phyloP scores from a whole-genome alignment of 805 yeast species.

The Candida berthetii region DNA sequence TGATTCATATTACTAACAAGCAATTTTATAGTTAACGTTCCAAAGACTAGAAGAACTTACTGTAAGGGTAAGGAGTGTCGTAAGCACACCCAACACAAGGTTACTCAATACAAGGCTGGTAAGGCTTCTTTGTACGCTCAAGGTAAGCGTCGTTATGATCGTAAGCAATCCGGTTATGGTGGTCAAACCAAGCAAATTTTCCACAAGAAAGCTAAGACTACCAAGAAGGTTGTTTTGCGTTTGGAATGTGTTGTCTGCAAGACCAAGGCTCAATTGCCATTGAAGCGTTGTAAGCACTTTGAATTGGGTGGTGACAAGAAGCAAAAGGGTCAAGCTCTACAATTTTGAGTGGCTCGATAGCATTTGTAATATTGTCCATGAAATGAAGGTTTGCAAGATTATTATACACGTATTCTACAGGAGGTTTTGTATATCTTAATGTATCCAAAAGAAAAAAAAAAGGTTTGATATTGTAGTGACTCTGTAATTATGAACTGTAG shows the following conservation, averaged over 20 bases:
- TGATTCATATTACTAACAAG: conserved; percentile 20
- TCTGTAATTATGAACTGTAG: no score
- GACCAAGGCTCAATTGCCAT: conserved; percentile 95
- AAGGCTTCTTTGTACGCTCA: conserved; percentile 98
- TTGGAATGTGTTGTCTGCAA: conserved; percentile 98
- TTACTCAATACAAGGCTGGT: conserved; percentile 99
- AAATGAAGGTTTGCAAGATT: not conserved
- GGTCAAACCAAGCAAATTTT: conserved; percentile 99
- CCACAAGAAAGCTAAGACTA: conserved; percentile 99
- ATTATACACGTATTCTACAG: conserved; percentile 2
- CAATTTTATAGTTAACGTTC: conserved; percentile 85
- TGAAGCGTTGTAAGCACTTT: conserved; percentile 99
- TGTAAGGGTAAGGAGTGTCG: conserved; percentile 99
- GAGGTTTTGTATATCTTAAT: conserved; percentile 19
- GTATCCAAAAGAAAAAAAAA: not conserved
- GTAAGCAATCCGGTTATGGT: conserved; percentile 99
- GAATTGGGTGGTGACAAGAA: conserved; percentile 99
- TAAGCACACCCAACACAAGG: conserved; percentile 99
- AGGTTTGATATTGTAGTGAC: not conserved
- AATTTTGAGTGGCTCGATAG: conserved; percentile 62
- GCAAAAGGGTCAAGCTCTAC: conserved; percentile 99
- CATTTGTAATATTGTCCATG: not conserved
- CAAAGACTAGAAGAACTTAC: conserved; percentile 99
- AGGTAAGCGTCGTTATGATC: conserved; percentile 99
- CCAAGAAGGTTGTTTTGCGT: conserved; percentile 99